Percentiles rank a stretch among this genome's conserved stretches.
Evolutionary conservation across 192 early-diverging fungal species (phyloP).

Genomic region (Dimargaris xerosporica): DNA sequence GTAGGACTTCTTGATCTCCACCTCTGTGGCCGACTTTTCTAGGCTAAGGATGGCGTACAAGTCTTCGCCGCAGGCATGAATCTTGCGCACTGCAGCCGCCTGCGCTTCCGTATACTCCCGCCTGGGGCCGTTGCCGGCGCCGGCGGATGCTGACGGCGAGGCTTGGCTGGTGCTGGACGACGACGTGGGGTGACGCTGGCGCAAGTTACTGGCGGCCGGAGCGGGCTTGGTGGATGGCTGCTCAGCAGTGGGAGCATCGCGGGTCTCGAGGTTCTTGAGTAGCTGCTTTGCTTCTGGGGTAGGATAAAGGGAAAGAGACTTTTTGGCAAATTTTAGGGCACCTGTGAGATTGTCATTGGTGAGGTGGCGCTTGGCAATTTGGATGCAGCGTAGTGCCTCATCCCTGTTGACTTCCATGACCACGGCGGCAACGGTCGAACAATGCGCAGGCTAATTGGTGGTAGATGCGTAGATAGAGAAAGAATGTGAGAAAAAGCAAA

Average conservation of each 20-base stretch:
- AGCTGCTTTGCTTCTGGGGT: slow-evolving; percentile 45
- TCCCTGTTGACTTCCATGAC: slow-evolving; percentile 76
- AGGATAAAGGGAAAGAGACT: slow-evolving; percentile 62
- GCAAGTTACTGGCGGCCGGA: slow-evolving; percentile 8
- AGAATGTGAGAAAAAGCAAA: no score
- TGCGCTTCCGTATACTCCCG: slow-evolving; percentile 66
- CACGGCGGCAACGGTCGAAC: no score
- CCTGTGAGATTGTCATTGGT: slow-evolving; percentile 40
- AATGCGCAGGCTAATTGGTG: no score
- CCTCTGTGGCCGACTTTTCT: slow-evolving; percentile 55
- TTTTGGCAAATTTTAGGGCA: slow-evolving; percentile 73
- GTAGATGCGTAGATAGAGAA: no score
- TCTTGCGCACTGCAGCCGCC: slow-evolving; percentile 56
- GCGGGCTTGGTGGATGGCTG: slow-evolving; percentile 8
- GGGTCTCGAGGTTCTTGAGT: slow-evolving; percentile 22
- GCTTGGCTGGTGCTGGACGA: slow-evolving; percentile 15
- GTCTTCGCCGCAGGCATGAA: slow-evolving; percentile 56
- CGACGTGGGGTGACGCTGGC: slow-evolving; percentile 14
- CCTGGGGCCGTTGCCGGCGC: slow-evolving; percentile 7
- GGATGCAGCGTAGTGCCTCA: slow-evolving; percentile 62
- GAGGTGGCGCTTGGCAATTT: slow-evolving; percentile 60
- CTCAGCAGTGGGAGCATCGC: slow-evolving; percentile 9
- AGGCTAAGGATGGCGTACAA: slow-evolving; percentile 73
- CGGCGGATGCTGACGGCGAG: not conserved
- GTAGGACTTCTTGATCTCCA: slow-evolving; percentile 87